Percentiles rank a stretch among this genome's conserved stretches.
These are phyloP conservation scores for Fusarium secorum DNA, from an alignment of 2,329 filamentous ascomycete genomes.

Conservation along the genomic window DNA sequence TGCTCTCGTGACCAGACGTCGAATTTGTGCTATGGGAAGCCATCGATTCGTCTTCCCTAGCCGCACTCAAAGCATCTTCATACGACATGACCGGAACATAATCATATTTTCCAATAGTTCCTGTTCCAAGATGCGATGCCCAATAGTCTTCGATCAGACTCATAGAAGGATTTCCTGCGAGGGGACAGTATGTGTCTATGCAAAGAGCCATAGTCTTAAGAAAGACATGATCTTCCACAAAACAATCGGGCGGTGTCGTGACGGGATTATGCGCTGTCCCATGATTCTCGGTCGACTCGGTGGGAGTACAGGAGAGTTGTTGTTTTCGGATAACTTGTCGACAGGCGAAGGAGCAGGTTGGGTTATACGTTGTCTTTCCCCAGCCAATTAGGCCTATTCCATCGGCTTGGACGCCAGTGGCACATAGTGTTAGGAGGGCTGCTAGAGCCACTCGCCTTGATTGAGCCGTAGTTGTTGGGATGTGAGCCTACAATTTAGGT, in stretches of 20 bases:
- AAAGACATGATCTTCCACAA: constrained; percentile 41
- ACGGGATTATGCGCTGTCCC: constrained; percentile 37
- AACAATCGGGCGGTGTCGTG: constrained; percentile 42
- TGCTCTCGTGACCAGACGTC: background rate
- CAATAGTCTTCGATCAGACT: constrained; percentile 41
- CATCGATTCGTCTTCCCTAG: constrained; percentile 31
- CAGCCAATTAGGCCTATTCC: constrained; percentile 46
- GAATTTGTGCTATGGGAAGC: background rate
- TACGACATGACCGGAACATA: constrained; percentile 43
- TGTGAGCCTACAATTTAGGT: background rate
- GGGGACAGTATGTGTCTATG: constrained; percentile 45
- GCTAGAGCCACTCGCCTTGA: background rate
- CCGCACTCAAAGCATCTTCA: constrained; percentile 37
- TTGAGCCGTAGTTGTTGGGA: background rate
- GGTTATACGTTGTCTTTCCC: constrained; percentile 47
- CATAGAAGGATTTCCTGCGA: constrained; percentile 28
- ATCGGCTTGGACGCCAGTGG: constrained; percentile 9
- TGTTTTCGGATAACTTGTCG: constrained; percentile 41
- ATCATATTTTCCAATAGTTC: constrained; percentile 36
- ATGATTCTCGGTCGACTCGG: constrained; percentile 25
- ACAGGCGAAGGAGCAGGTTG: constrained; percentile 48
- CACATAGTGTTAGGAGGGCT: background rate
- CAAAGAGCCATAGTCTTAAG: constrained; percentile 47
- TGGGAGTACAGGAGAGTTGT: constrained; percentile 45
- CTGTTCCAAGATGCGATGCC: constrained; percentile 41